These are phyloP conservation scores for Monocercomonoides exilis DNA, from an alignment of 78 protist species.

Conservation along the genomic window DNA sequence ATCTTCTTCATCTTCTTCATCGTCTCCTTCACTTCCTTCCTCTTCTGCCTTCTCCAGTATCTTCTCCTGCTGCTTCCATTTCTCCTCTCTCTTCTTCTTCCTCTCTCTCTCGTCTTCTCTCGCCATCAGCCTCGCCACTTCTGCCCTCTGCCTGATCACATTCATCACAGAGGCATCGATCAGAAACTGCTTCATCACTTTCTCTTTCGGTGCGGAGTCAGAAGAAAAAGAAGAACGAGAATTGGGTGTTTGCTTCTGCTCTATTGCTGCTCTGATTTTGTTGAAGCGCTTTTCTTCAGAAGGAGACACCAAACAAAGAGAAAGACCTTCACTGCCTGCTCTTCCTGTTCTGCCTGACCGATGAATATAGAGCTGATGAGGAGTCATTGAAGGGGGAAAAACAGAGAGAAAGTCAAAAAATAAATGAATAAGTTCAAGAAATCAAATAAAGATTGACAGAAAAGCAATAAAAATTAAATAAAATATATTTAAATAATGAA, in stretches of 20 bases:
- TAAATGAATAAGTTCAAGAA: not conserved
- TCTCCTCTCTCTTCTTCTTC: not conserved
- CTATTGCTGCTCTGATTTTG: too few species aligned
- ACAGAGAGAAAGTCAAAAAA: not conserved
- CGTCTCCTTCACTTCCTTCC: too few species aligned
- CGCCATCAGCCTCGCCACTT: not conserved
- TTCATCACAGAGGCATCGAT: not conserved
- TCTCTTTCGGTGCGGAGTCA: not conserved
- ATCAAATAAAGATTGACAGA: not conserved
- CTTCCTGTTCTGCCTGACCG: conserved; percentile 7
- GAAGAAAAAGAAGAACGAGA: not conserved
- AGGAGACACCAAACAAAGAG: not conserved
- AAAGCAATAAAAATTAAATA: not conserved
- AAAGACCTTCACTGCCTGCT: not conserved
- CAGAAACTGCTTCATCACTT: not conserved
- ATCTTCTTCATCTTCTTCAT: too few species aligned
- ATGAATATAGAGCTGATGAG: conserved; percentile 14
- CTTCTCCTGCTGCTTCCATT: not conserved
- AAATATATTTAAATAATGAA: not conserved
- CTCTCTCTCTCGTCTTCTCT: not conserved
- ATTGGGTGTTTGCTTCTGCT: too few species aligned
- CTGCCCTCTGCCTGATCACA: not conserved
- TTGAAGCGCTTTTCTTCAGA: not conserved
- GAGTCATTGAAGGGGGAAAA: not conserved
- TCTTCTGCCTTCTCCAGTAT: too few species aligned